Conservation (phyloP, 169 alveolate genomes). For the Cryptosporidium muris region DNA sequence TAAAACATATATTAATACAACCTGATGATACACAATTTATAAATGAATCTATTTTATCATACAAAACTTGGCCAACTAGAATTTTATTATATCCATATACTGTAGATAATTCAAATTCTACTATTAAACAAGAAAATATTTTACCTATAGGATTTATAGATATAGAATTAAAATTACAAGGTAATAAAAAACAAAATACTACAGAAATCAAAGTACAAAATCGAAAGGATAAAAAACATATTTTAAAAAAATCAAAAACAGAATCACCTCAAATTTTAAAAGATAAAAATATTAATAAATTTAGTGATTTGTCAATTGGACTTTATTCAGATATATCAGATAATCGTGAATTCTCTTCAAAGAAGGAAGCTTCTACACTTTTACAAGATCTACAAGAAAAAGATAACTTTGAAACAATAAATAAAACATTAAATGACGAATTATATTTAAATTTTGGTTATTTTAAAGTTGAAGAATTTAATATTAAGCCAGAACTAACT, state of each 20-base stretch:
- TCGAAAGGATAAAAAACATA: too few relatives aligned
- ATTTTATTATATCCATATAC: constrained; percentile 29
- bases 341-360: too few relatives aligned
- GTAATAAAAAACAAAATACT: constrained; percentile 2
- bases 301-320: too few relatives aligned
- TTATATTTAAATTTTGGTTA: constrained; percentile 18
- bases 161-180: constrained; percentile 45
- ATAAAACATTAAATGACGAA: neutral
- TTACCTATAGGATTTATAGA: constrained; percentile 53
- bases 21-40: neutral
- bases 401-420: too few relatives aligned
- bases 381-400: neutral
- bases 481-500: neutral
- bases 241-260: too few relatives aligned
- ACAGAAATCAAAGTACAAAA: too few relatives aligned
- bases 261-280: too few relatives aligned
- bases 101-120: neutral
- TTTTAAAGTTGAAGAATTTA: constrained; percentile 15
- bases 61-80: constrained; percentile 68
- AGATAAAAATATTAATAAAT: too few relatives aligned
- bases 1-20: constrained; percentile 56
- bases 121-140: neutral
- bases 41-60: neutral
- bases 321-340: too few relatives aligned
- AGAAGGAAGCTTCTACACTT: neutral